Percentiles rank a stretch among this genome's conserved stretches.
These are phyloP conservation scores for Irineochytrium annulatum DNA, from an alignment of 192 early-diverging fungal species.

Conservation along the genomic window DNA sequence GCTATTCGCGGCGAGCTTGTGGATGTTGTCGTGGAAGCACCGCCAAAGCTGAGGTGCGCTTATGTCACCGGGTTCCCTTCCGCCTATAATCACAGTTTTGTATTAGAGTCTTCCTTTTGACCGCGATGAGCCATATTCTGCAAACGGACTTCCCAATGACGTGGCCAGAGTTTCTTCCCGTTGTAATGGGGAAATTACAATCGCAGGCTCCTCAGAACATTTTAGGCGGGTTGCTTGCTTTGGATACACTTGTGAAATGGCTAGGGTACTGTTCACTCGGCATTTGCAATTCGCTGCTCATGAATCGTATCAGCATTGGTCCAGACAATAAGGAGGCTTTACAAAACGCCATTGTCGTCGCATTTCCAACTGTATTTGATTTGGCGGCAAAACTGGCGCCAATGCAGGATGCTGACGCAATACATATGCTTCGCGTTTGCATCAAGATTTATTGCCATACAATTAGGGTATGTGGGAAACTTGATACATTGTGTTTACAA, in stretches of 20 bases:
- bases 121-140: conserved; percentile 72
- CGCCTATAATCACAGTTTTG: background rate
- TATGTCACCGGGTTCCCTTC: conserved; percentile 16
- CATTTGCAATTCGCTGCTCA: too few species aligned
- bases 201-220: conserved; percentile 60
- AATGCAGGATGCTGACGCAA: background rate
- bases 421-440: background rate
- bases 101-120: conserved; percentile 62
- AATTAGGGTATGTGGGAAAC: conserved; percentile 60
- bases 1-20: conserved; percentile 73
- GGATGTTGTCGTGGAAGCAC: conserved; percentile 64
- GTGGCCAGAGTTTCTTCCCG: conserved; percentile 75
- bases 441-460: conserved; percentile 34
- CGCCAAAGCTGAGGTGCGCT: conserved; percentile 62
- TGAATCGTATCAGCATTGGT: background rate
- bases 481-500: background rate
- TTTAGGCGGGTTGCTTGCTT: conserved; percentile 72
- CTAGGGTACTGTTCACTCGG: too few species aligned
- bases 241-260: conserved; percentile 71
- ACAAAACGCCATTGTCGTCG: background rate
- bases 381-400: background rate
- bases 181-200: conserved; percentile 60
- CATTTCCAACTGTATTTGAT: too few species aligned
- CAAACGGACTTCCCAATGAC: conserved; percentile 67
- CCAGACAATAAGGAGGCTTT: background rate